A percentile compares a stretch with the other conserved stretches of the same genome.
Evolutionary conservation across 768 basidiomycete species (phyloP).

Genomic region (Boletus patriciae): DNA sequence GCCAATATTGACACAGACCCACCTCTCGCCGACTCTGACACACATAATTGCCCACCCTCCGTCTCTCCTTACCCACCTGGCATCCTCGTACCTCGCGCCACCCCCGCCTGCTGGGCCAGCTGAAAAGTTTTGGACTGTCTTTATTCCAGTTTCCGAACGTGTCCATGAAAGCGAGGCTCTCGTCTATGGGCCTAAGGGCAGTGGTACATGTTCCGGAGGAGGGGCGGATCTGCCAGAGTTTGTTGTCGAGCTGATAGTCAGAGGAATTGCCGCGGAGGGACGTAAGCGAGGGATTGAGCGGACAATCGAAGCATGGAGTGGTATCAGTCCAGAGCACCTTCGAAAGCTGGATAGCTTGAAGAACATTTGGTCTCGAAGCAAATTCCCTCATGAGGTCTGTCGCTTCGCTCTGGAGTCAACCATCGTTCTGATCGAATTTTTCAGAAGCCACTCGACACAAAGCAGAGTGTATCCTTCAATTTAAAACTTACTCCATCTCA

Average conservation of each 20-base stretch:
- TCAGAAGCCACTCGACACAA: slow-evolving; percentile 55
- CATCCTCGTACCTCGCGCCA: slow-evolving; percentile 65
- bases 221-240: slow-evolving; percentile 46
- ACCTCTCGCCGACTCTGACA: slow-evolving; percentile 63
- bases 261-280: slow-evolving; percentile 43
- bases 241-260: slow-evolving; percentile 60
- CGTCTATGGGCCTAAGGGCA: slow-evolving; percentile 56
- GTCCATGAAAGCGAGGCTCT: slow-evolving; percentile 57
- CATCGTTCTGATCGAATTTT: slow-evolving; percentile 3
- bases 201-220: slow-evolving; percentile 40
- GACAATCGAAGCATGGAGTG: slow-evolving; percentile 62
- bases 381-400: slow-evolving; percentile 34
- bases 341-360: slow-evolving; percentile 53
- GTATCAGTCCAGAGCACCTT: slow-evolving; percentile 45
- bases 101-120: slow-evolving; percentile 63
- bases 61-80: slow-evolving; percentile 63
- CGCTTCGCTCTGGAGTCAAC: neutral
- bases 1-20: slow-evolving; percentile 55
- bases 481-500: slow-evolving; percentile 81
- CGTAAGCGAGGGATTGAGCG: slow-evolving; percentile 59
- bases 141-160: slow-evolving; percentile 67
- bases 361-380: slow-evolving; percentile 43
- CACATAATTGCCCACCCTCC: slow-evolving; percentile 72
- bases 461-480: slow-evolving; percentile 81
- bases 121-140: slow-evolving; percentile 81